Conservation (phyloP, 768 basidiomycete genomes). For the Albatrellus ellisii region DNA sequence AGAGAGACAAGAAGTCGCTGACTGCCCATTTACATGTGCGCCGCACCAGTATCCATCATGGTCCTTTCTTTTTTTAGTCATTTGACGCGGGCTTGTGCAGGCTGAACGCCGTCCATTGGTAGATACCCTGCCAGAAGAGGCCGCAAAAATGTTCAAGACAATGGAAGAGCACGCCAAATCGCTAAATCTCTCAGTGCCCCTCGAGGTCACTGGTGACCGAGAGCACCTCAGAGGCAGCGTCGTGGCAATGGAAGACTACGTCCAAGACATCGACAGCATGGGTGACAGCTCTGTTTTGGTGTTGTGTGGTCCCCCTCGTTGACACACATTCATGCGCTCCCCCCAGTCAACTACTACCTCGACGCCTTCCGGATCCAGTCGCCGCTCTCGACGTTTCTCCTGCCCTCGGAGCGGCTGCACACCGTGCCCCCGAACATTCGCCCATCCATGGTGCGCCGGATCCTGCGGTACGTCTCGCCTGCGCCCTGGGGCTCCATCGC, state of each 20-base stretch:
- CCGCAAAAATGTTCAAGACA: no score
- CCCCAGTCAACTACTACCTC: conserved; percentile 11
- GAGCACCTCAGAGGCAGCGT: conserved; percentile 6
- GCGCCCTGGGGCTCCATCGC: conserved; percentile 63
- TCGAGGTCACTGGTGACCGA: conserved; percentile 9
- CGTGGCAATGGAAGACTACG: background rate
- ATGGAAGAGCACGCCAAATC: no score
- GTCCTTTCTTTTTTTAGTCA: no score
- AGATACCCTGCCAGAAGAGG: no score
- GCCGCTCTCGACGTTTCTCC: conserved; percentile 19
- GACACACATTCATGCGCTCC: background rate
- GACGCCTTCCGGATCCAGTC: conserved; percentile 8
- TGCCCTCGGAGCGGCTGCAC: conserved; percentile 11
- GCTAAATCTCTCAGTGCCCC: background rate
- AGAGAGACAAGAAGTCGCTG: no score
- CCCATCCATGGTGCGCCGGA: conserved; percentile 21
- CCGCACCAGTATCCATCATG: no score
- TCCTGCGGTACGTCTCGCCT: conserved; percentile 60
- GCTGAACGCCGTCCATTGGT: no score
- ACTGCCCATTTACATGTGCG: no score
- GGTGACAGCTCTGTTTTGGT: conserved; percentile 3
- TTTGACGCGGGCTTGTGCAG: no score
- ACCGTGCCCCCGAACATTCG: conserved; percentile 11
- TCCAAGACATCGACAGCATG: conserved; percentile 9
- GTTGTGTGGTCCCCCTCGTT: background rate